Conservation (phyloP, 2,329 filamentous ascomycete genomes). For the Metarhizium rileyi region DNA sequence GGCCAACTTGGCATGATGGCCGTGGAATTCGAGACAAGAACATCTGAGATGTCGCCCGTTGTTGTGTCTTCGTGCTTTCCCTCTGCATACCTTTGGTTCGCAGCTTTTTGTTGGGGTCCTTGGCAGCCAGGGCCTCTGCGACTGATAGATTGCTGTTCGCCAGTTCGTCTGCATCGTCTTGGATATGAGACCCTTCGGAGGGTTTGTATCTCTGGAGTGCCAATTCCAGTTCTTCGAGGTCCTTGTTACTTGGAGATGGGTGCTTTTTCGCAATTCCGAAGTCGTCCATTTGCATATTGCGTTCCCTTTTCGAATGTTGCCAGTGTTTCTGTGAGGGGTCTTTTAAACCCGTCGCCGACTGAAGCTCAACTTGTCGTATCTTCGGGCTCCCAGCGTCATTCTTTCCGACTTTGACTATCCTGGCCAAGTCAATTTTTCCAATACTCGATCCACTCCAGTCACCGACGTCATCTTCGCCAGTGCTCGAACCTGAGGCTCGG, state of each 20-base stretch:
- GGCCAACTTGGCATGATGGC: not conserved
- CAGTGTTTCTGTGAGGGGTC: not conserved
- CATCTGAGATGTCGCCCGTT: not conserved
- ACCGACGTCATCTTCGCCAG: not conserved
- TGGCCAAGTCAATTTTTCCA: constrained; percentile 8
- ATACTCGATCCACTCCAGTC: constrained; percentile 3
- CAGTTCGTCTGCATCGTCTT: constrained; percentile 22
- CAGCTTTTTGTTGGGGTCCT: constrained; percentile 19
- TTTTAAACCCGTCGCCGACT: not conserved
- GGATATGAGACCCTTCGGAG: constrained; percentile 10
- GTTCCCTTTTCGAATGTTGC: not conserved
- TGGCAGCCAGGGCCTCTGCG: constrained; percentile 11
- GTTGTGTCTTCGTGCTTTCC: not conserved
- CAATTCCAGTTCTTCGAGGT: constrained; percentile 27
- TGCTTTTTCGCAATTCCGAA: constrained; percentile 29
- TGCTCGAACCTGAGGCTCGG: not conserved
- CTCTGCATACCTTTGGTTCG: not conserved
- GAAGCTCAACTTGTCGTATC: constrained; percentile 5
- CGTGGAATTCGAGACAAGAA: not conserved
- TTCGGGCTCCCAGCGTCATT: not conserved
- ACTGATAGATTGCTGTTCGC: constrained; percentile 5
- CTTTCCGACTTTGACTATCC: constrained; percentile 7
- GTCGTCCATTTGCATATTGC: not conserved
- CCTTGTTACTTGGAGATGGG: constrained; percentile 33
- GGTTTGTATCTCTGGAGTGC: constrained; percentile 24